Evolutionary conservation across 306 rosid genomes (phyloP).

Genomic region (Quercus agrifolia): DNA sequence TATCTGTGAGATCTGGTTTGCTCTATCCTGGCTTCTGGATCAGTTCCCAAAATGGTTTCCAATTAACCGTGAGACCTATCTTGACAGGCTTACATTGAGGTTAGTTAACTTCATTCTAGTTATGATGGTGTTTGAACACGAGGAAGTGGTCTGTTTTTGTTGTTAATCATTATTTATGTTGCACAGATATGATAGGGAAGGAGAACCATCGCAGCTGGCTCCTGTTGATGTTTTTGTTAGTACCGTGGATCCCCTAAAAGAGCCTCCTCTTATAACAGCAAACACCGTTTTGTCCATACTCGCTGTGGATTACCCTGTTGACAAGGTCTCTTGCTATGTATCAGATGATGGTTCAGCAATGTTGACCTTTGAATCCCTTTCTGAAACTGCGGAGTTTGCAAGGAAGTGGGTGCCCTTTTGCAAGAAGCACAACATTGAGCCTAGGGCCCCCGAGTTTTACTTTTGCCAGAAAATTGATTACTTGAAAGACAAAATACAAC

Average conservation of each 20-base stretch:
- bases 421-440: slow-evolving; percentile 92
- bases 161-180: slow-evolving; percentile 24
- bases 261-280: slow-evolving; percentile 94
- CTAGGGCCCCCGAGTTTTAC: slow-evolving; percentile 98
- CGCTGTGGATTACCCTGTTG: slow-evolving; percentile 98
- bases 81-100: slow-evolving; percentile 90
- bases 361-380: slow-evolving; percentile 94
- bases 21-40: slow-evolving; percentile 95
- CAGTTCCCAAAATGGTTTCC: slow-evolving; percentile 99
- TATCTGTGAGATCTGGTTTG: slow-evolving; percentile 99
- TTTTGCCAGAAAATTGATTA: slow-evolving; percentile 95
- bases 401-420: slow-evolving; percentile 98
- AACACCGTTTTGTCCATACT: slow-evolving; percentile 99
- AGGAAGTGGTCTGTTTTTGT: slow-evolving; percentile 2
- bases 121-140: neutral
- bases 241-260: slow-evolving; percentile 99
- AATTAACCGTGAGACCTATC: slow-evolving; percentile 90
- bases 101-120: slow-evolving; percentile 24
- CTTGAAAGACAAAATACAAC: slow-evolving; percentile 96
- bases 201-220: slow-evolving; percentile 93
- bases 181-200: slow-evolving; percentile 89
- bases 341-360: slow-evolving; percentile 99
- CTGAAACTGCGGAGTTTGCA: slow-evolving; percentile 99
- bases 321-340: slow-evolving; percentile 98
- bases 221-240: slow-evolving; percentile 93